Conservation (phyloP, 2,329 filamentous ascomycete genomes). For the Onygenales sp. region DNA sequence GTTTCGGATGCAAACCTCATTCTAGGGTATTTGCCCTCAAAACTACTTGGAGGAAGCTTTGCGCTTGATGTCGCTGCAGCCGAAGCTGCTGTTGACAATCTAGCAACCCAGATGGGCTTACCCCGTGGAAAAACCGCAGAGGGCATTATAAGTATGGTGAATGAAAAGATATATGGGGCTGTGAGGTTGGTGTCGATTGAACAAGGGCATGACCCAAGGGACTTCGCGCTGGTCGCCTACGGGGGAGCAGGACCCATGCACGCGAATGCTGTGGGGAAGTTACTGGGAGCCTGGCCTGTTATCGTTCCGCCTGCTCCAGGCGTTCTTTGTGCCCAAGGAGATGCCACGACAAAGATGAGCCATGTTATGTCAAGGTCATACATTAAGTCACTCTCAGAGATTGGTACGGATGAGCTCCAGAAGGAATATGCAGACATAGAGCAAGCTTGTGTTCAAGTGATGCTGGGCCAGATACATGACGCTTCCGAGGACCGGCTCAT, state of each 20-base stretch:
- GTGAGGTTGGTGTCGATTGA: slow-evolving; percentile 43
- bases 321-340: slow-evolving; percentile 41
- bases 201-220: slow-evolving; percentile 42
- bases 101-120: slow-evolving; percentile 40
- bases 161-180: slow-evolving; percentile 45
- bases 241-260: slow-evolving; percentile 45
- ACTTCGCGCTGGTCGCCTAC: slow-evolving; percentile 43
- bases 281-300: slow-evolving; percentile 43
- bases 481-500: slow-evolving; percentile 14
- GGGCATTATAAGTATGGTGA: slow-evolving; percentile 41
- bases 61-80: slow-evolving; percentile 36
- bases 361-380: slow-evolving; percentile 39
- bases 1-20: slow-evolving; percentile 43
- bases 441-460: slow-evolving; percentile 27
- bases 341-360: slow-evolving; percentile 41
- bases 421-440: slow-evolving; percentile 27
- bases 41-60: slow-evolving; percentile 39
- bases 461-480: slow-evolving; percentile 28
- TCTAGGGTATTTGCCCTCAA: slow-evolving; percentile 39
- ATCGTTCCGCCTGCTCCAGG: slow-evolving; percentile 39
- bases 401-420: slow-evolving; percentile 24
- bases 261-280: slow-evolving; percentile 41
- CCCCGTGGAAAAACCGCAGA: slow-evolving; percentile 35
- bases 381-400: slow-evolving; percentile 32
- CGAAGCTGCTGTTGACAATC: slow-evolving; percentile 30